These are phyloP conservation scores for Cutaneotrichosporon curvatum DNA, from an alignment of 1,284 basidiomycete genomes.

Conservation along the genomic window DNA sequence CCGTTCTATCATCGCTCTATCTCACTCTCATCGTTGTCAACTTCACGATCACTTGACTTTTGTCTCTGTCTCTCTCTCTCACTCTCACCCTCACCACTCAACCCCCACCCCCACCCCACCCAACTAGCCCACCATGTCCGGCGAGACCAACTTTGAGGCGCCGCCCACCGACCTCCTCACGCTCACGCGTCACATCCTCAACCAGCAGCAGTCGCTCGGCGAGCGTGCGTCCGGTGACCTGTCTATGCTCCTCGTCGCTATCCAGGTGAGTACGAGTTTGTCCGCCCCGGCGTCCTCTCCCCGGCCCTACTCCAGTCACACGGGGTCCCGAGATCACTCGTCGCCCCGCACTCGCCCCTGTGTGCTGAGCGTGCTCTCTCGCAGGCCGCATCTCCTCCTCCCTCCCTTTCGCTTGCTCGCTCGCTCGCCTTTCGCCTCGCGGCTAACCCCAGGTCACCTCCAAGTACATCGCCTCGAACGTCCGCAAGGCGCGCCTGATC, in stretches of 20 bases:
- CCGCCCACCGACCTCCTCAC: constrained; percentile 84
- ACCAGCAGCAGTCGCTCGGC: constrained; percentile 72
- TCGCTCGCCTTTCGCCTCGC: no score
- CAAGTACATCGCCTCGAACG: constrained; percentile 94
- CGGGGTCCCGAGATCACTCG: no score
- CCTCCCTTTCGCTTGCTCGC: no score
- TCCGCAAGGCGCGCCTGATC: constrained; percentile 92
- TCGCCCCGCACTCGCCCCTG: no score
- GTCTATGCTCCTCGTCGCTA: constrained; percentile 87
- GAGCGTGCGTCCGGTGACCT: constrained; percentile 81
- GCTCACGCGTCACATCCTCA: constrained; percentile 80
- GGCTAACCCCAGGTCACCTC: constrained; percentile 49
- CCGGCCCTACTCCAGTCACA: background rate
- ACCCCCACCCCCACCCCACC: background rate
- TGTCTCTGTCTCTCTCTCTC: background rate
- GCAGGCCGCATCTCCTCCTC: no score
- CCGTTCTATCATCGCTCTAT: no score
- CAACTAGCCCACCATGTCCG: background rate
- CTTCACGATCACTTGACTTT: background rate
- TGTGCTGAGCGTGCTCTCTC: no score
- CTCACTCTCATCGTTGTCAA: constrained; percentile 1
- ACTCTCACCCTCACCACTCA: background rate
- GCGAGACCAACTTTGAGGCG: constrained; percentile 46
- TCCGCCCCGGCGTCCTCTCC: no score
- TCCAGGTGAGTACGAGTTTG: constrained; percentile 65